These are phyloP conservation scores for Suhomyces bokatorum DNA, from an alignment of 1,139 yeast species.

Conservation along the genomic window DNA sequence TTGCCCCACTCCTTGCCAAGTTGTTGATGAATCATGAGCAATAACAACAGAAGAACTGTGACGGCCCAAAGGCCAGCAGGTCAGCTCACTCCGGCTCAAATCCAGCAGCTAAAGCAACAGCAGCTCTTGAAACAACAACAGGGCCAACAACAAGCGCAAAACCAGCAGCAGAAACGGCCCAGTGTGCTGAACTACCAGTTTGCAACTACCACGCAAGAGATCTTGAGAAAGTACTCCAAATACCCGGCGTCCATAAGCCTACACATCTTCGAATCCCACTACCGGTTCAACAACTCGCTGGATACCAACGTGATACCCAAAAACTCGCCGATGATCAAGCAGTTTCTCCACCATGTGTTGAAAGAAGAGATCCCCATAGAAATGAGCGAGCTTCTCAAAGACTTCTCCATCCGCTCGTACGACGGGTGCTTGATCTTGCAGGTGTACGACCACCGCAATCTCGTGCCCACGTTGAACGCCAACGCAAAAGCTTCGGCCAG, in stretches of 20 bases:
- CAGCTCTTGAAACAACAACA: slow-evolving; percentile 32
- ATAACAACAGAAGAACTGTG: slow-evolving; percentile 8
- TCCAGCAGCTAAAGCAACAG: slow-evolving; percentile 33
- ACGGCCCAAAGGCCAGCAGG: slow-evolving; percentile 9
- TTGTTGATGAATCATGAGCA: slow-evolving; percentile 9
- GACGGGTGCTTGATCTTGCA: slow-evolving; percentile 89
- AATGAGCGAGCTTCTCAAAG: slow-evolving; percentile 83
- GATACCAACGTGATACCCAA: slow-evolving; percentile 83
- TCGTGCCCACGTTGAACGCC: slow-evolving; percentile 23
- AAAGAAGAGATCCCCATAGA: slow-evolving; percentile 86
- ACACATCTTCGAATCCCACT: slow-evolving; percentile 89
- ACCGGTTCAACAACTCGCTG: slow-evolving; percentile 65
- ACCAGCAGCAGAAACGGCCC: slow-evolving; percentile 30
- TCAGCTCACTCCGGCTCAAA: slow-evolving; percentile 19
- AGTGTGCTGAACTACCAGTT: slow-evolving; percentile 48
- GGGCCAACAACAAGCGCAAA: slow-evolving; percentile 30
- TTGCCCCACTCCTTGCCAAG: neutral
- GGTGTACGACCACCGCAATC: slow-evolving; percentile 69
- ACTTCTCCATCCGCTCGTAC: slow-evolving; percentile 77
- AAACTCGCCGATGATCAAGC: slow-evolving; percentile 74
- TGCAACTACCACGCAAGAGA: slow-evolving; percentile 70
- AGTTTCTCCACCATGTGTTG: slow-evolving; percentile 76
- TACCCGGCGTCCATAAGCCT: slow-evolving; percentile 82
- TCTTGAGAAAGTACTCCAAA: slow-evolving; percentile 75
- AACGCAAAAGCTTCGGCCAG: slow-evolving; percentile 1